Evolutionary conservation across 495 filamentous ascomycete species (phyloP), one percentile per base, ranked within the genome.

Genomic region (Hypoxylon perforatum): DNA sequence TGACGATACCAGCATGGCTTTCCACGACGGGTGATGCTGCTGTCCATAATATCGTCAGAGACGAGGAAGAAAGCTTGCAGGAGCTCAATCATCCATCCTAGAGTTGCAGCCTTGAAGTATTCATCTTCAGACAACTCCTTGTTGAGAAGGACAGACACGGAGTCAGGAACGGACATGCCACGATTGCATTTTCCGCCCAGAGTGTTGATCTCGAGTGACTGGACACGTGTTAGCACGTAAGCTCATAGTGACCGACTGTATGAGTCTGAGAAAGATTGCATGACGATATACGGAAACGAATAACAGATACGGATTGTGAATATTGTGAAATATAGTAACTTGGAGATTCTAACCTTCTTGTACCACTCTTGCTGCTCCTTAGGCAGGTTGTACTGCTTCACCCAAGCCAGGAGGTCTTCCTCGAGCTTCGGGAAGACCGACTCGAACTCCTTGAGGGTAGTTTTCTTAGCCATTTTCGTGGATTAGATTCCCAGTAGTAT

Each of bases 21-120:
- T 55, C 93, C 92, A 63, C 95, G 92, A 38, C 95, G 91, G 39
- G 95, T 99, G 78, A 95, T 93, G 65, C 90, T 94, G 71, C 84
- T 75, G 82, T 99, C 95, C 95, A 99, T 99, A 69, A 98, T 97
- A 79, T 99, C 95, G 78, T 99, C 95, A 63, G 92, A 93, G 69
- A 99, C 95, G 51, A 99, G 87, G 86, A 99, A 99, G 87, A 96
- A 97, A 58, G 95, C 94, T 83, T 99, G 95, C 33, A 99, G 90
- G 36, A 99, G 84, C 85, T 99, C 95, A 65, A 94, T 96, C 81
- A 97, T 86, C 95, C 95, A 99, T 61, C 95, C 95, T 46, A 99
- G 85, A 15, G 91, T 88, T 39, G 92, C 91, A 53, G 94, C 81
- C 52, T 90, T 79, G 82, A 93, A 92, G 82, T 92, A 94, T 77